Evolutionary conservation across 148 eudicot species (phyloP), one percentile per base, ranked within the genome.

Genomic region (Heliosperma pusillum): DNA sequence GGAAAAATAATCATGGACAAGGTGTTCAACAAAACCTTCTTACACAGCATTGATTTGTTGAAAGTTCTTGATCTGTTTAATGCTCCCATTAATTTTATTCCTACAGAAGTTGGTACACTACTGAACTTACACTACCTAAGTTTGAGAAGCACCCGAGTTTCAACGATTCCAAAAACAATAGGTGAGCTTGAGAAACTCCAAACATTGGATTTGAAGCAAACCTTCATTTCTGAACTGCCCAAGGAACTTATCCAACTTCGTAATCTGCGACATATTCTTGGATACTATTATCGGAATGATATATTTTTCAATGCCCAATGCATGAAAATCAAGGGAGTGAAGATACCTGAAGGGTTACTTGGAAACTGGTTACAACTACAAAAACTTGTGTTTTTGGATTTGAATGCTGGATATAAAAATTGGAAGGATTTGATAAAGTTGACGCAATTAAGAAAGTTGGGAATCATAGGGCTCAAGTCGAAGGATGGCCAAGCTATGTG

Each of bases 141-240:
- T 66, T 12, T 80, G 47, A 76, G 83, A 58, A 66, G 50, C 40
- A 76, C 80, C 1, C 20, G 26, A 15, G 76, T 80, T 21, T 6
- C 26, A 24, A 24, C 1, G 15, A 42, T 76, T 66, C 83, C 83
- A 4, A 27, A 40, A 20, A 57, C 77, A 13, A 47, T 76, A 13
- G 73, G 73, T 22, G 66, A 72, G 56, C 76, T 76, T 26, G 70
- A 60, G 19, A 30, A 59, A 33, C 83, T 76, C 3, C 73, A 66
- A 67, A 76, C 80, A 67, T 59, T 81, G 62, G 80, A 81, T 81
- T 24, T 81, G 52, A 81, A 81, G 11, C 68, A 71, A 26, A 71
- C 76, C 47, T 20, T 9, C 13, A 65, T 80, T 24, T 4, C 24
- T n/a, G 67, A 69, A 59, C 76, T 80, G 19, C 82, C 82, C 0